A percentile compares a stretch with the other conserved stretches of the same genome.
Conservation (phyloP, 306 rosid species). For the Trichosanthes cucumerina region DNA sequence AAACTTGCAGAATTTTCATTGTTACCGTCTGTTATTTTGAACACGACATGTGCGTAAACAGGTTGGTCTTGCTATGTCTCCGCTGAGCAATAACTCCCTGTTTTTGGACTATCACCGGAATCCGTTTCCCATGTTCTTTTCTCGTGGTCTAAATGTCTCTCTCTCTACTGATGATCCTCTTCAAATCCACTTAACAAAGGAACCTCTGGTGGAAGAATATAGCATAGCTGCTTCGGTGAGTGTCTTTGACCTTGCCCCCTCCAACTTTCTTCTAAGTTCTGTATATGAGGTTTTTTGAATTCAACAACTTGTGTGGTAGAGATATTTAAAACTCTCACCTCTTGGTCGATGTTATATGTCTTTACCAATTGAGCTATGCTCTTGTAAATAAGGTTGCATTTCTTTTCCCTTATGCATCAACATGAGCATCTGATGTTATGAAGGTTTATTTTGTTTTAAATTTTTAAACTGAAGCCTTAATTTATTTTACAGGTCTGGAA, state of each 20-base stretch:
- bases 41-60: conserved; percentile 15
- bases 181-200: conserved; percentile 94
- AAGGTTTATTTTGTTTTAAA: neutral
- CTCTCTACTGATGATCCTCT: conserved; percentile 99
- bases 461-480: neutral
- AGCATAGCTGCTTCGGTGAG: conserved; percentile 99
- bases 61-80: conserved; percentile 99
- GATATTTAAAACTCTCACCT: no score
- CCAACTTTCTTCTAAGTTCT: neutral
- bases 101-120: conserved; percentile 96
- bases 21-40: neutral
- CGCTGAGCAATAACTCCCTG: conserved; percentile 88
- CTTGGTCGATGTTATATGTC: no score
- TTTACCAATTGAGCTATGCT: no score
- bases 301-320: no score
- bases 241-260: conserved; percentile 10
- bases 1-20: neutral
- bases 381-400: neutral
- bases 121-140: conserved; percentile 82
- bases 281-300: neutral
- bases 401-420: neutral
- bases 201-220: conserved; percentile 95
- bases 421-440: neutral
- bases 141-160: conserved; percentile 89
- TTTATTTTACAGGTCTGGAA: conserved; percentile 67